phyloP scores from a whole-genome alignment of 768 basidiomycete species.

The Pisolithus microcarpus region DNA sequence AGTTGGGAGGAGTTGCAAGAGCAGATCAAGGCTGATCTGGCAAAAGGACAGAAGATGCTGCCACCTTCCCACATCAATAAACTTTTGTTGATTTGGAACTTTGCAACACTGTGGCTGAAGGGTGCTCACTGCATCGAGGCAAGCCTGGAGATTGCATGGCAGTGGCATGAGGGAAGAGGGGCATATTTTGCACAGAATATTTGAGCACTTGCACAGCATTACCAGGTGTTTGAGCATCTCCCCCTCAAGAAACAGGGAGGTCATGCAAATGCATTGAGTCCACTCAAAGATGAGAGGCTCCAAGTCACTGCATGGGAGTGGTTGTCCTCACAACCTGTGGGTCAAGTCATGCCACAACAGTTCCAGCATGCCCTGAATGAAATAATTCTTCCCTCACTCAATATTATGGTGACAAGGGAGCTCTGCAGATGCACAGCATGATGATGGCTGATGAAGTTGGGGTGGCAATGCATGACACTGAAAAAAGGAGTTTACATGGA shows the following conservation, averaged over 20 bases:
- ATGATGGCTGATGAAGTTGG: conserved; percentile 9
- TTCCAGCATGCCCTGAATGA: conserved; percentile 23
- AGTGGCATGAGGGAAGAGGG: conserved; percentile 31
- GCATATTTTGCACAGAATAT: conserved; percentile 23
- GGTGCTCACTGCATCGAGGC: conserved; percentile 22
- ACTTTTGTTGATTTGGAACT: conserved; percentile 7
- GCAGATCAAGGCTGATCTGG: conserved; percentile 27
- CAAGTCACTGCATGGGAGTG: conserved; percentile 9
- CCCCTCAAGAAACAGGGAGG: conserved; percentile 26
- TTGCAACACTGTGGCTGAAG: conserved; percentile 16
- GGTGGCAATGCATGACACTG: conserved; percentile 1
- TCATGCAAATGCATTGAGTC: conserved; percentile 1
- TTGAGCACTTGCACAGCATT: conserved; percentile 27
- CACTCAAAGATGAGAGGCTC: conserved; percentile 7
- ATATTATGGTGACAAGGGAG: conserved; percentile 19
- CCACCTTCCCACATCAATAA: conserved; percentile 20
- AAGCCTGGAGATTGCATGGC: conserved; percentile 28
- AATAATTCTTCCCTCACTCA: conserved; percentile 25
- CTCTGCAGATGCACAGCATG: conserved; percentile 15
- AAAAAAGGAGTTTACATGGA: conserved; percentile 14
- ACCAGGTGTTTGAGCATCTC: conserved; percentile 30
- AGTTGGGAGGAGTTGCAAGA: conserved; percentile 20
- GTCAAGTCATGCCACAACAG: conserved; percentile 24
- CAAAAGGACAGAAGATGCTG: conserved; percentile 14
- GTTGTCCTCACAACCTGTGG: conserved; percentile 19